Evolutionary conservation across 805 yeast species (phyloP), one percentile per base, ranked within the genome.

Genomic region (Starmerella apis): DNA sequence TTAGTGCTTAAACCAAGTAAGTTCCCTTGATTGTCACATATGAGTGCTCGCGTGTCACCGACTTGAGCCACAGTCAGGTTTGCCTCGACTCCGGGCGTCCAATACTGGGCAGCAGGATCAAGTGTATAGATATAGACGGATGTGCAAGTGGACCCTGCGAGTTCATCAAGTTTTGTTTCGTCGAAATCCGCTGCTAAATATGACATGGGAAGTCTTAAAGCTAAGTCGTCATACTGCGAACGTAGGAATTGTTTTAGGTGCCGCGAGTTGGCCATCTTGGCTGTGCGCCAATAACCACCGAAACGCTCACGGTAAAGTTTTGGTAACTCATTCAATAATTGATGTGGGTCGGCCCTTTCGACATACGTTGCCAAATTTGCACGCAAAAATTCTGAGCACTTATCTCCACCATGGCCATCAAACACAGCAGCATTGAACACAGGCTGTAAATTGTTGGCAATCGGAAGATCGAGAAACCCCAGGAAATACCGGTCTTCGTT

Each of bases 331-430:
- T 70, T 58, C 60, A 74, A 65, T 49, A 67, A 60, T 46, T 63
- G 61, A 9, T 32, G 28, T 50, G 69, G 53, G 44, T 68, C 66
- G 27, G 63, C 62, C 32, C 54, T 59, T 55, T 79, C 94, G 62
- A 76, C 76, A 59, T 64, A 72, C 56, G 61, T 63, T 49, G 72
- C 79, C 27, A 92, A 69, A 48, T 78, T 69, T 3, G 71, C 65
- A 19, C 72, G 67, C 11, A 88, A 68, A 59, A 74, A 83, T 22
- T 70, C 72, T 42, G 87, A 73, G 59, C 95, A 85, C 48, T 80
- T 80, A 22, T 71, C 73, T 20, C 95, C 94, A 7, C 97, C 98
- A 67, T 92, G 98, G 9, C 98, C 98, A 67, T 92, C 98, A 65
- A 84, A 87, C 1, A 92, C 74, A 42, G 78, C 77, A 59, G 85